Base-by-base conservation (phyloP, 2,329 filamentous ascomycete genomes). In the Fusarium xyrophilum region DNA sequence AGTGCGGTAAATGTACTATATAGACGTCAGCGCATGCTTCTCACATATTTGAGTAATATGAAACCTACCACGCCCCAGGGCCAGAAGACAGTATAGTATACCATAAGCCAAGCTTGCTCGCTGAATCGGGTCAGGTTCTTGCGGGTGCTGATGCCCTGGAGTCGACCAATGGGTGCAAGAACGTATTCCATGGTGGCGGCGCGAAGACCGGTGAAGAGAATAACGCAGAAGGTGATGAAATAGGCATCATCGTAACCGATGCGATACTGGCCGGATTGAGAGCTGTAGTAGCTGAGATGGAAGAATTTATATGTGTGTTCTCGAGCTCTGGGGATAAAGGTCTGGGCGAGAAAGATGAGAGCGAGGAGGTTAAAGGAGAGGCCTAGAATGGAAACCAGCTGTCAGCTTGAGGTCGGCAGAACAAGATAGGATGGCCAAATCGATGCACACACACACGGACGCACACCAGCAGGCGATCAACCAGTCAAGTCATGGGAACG, bases 51-150 rank as follows among this genome's bases (percentile, higher is more conserved):
- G 23, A 6, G 11, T n/a, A 19, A 19, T 12, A 28, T 11, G 13
- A 53, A 38, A 81, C 89, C 73, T 84, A 97, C 92, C 84, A 96
- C 85, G 71, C 96, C 96, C 65, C 95, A 82, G 15, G 88, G 85
- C 91, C 93, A 98, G 77, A 94, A 95, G 57, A 90, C 82, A 46
- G 82, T 82, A 79, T 95, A 95, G 81, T 97, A 98, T 44, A 96
- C 79, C 59, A 96, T 82, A 76, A 97, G 84, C 93, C 95, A 98
- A 47, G 90, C 93, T 81, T 99, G 96, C 82, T 99, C 96, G 66
- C 93, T 93, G 80, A 98, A 97, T 61, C 96, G 88, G 50, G 92
- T 88, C 63, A 91, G 82, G 47, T 89, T 88, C 82, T 97, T 97
- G 76, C 84, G 85, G 76, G 90, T 92, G 72, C 86, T 85, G 73